Percentiles rank a stretch among this genome's conserved stretches.
These are phyloP conservation scores for Debaryomyces psychrophilus DNA, from an alignment of 1,139 yeast species.

Conservation along the genomic window DNA sequence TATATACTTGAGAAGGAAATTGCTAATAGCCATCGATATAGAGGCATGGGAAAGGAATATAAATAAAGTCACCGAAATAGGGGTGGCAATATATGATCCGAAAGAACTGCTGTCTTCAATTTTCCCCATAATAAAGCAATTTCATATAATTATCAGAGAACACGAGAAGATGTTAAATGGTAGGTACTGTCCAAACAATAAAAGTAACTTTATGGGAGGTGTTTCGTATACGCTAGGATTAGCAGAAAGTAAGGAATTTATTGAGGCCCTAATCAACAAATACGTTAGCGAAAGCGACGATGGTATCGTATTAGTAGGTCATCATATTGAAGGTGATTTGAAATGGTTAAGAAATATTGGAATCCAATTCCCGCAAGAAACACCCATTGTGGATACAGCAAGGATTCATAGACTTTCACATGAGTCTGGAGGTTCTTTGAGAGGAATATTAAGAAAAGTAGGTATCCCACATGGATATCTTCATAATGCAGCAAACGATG, in stretches of 20 bases:
- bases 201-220: conserved; percentile 61
- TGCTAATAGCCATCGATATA: conserved; percentile 62
- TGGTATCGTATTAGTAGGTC: conserved; percentile 62
- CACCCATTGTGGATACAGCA: conserved; percentile 55
- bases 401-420: conserved; percentile 49
- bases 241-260: conserved; percentile 37
- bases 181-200: conserved; percentile 65
- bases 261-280: conserved; percentile 46
- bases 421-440: conserved; percentile 50
- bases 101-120: conserved; percentile 38
- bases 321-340: conserved; percentile 63
- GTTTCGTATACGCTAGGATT: conserved; percentile 48
- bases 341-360: conserved; percentile 54
- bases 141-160: conserved; percentile 65
- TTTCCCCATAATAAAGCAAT: conserved; percentile 50
- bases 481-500: conserved; percentile 86
- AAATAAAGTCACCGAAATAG: conserved; percentile 63
- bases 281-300: conserved; percentile 30
- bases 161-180: conserved; percentile 50
- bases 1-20: conserved; percentile 35
- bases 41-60: conserved; percentile 64
- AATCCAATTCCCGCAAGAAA: conserved; percentile 42
- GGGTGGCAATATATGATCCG: conserved; percentile 70
- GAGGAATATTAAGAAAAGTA: conserved; percentile 53
- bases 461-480: conserved; percentile 66